phyloP scores from a whole-genome alignment of 179 eudicot species.

The Vitellaria paradoxa region DNA sequence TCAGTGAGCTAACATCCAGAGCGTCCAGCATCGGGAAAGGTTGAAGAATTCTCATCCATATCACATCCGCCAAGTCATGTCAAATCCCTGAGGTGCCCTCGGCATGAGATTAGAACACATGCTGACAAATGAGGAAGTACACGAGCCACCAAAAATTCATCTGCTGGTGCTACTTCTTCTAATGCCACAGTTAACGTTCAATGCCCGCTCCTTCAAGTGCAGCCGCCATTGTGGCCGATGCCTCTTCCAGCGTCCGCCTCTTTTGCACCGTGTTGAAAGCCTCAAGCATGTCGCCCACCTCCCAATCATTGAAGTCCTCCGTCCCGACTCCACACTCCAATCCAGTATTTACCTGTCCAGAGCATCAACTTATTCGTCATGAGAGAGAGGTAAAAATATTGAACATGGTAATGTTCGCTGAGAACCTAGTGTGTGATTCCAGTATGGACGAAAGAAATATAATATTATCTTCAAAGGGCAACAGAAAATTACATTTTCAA shows the following conservation, averaged over 20 bases:
- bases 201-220: slow-evolving; percentile 67
- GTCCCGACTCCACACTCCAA: slow-evolving; percentile 87
- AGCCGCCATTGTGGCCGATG: slow-evolving; percentile 82
- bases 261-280: slow-evolving; percentile 71
- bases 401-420: no score
- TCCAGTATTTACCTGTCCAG: slow-evolving; percentile 73
- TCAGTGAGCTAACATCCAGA: neutral
- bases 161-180: neutral
- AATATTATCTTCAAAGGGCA: neutral
- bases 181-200: slow-evolving; percentile 20
- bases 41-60: slow-evolving; percentile 1
- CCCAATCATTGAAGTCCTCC: slow-evolving; percentile 65
- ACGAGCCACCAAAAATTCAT: neutral
- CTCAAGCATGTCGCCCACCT: slow-evolving; percentile 71
- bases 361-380: neutral
- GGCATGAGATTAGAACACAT: neutral
- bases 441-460: neutral
- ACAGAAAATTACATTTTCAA: neutral
- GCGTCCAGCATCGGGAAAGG: slow-evolving; percentile 1
- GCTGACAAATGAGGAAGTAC: slow-evolving; percentile 4
- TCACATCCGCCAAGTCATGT: neutral
- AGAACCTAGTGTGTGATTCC: neutral
- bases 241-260: slow-evolving; percentile 94
- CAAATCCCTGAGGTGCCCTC: neutral
- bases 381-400: neutral